A percentile compares a stretch with the other conserved stretches of the same genome.
phyloP scores from a whole-genome alignment of 2,329 filamentous ascomycete genomes.

The Aspergillus terreus region DNA sequence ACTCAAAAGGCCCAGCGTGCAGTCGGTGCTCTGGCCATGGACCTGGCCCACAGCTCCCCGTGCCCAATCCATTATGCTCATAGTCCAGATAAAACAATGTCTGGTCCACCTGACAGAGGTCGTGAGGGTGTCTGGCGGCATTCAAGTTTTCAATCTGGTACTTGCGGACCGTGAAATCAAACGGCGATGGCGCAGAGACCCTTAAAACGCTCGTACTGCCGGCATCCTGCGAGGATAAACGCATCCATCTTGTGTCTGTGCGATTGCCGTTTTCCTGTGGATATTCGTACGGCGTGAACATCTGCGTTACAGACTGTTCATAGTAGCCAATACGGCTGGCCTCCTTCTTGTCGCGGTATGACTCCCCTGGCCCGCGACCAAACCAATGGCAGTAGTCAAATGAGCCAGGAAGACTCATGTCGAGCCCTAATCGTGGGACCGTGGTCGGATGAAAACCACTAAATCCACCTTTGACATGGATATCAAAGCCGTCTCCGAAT shows the following conservation, averaged over 20 bases:
- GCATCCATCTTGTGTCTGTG: constrained; percentile 58
- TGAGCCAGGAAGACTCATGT: constrained; percentile 48
- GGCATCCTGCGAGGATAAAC: constrained; percentile 14
- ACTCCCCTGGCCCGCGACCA: constrained; percentile 62
- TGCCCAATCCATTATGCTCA: constrained; percentile 31
- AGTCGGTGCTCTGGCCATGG: background rate
- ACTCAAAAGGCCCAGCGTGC: background rate
- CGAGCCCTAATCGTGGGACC: constrained; percentile 60
- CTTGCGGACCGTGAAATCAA: constrained; percentile 56
- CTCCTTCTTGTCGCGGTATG: constrained; percentile 63
- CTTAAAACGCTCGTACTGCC: constrained; percentile 29
- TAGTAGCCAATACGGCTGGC: constrained; percentile 55
- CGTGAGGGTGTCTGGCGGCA: constrained; percentile 60
- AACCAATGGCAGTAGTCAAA: constrained; percentile 57
- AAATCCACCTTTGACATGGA: constrained; percentile 46
- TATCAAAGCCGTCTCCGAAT: constrained; percentile 22
- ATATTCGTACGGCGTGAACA: constrained; percentile 61
- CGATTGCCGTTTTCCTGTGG: constrained; percentile 67
- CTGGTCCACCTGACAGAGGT: constrained; percentile 43
- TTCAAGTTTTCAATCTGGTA: constrained; percentile 54
- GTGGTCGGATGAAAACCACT: constrained; percentile 32
- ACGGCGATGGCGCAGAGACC: constrained; percentile 25
- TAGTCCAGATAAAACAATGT: constrained; percentile 26
- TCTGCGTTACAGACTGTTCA: constrained; percentile 37
- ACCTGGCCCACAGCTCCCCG: constrained; percentile 6